phyloP scores from a whole-genome alignment of 83 land plant genomes.

The Diphasiastrum complanatum region DNA sequence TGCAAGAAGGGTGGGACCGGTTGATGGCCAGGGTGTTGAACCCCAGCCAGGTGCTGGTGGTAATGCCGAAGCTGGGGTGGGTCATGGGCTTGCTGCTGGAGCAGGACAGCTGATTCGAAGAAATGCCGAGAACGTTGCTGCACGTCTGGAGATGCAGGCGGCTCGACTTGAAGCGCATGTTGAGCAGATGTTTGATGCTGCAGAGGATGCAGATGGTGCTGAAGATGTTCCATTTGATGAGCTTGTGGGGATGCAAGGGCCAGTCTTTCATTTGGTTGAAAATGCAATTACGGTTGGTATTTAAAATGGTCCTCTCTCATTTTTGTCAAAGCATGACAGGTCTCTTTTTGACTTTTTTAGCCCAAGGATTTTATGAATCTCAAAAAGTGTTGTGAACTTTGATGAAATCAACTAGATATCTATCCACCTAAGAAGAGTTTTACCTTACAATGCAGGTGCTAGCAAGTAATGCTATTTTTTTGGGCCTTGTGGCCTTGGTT shows the following conservation, averaged over 20 bases:
- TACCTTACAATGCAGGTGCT: slow-evolving; percentile 56
- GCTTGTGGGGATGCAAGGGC: slow-evolving; percentile 99
- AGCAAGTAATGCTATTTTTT: slow-evolving; percentile 92
- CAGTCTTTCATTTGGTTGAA: slow-evolving; percentile 88
- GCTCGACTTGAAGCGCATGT: slow-evolving; percentile 96
- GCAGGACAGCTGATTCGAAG: slow-evolving; percentile 77
- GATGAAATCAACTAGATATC: neutral
- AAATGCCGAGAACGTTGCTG: slow-evolving; percentile 94
- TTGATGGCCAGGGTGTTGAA: slow-evolving; percentile 26
- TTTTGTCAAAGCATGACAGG: slow-evolving; percentile 1
- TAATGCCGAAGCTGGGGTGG: slow-evolving; percentile 13
- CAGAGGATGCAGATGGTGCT: slow-evolving; percentile 98
- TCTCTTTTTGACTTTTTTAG: slow-evolving; percentile 7
- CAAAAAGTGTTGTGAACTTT: neutral
- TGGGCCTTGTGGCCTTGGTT: slow-evolving; percentile 73
- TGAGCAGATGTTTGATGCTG: slow-evolving; percentile 97
- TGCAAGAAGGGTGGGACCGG: slow-evolving; percentile 53
- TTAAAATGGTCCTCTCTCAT: neutral
- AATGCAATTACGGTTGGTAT: slow-evolving; percentile 91
- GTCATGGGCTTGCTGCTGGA: slow-evolving; percentile 73
- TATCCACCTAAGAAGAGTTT: neutral
- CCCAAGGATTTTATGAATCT: neutral
- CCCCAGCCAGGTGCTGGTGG: slow-evolving; percentile 7
- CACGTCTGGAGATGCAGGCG: slow-evolving; percentile 82
- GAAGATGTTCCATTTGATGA: slow-evolving; percentile 99